These are phyloP conservation scores for Mortierella sp. DNA, from an alignment of 371 early-diverging fungal species.

Conservation along the genomic window DNA sequence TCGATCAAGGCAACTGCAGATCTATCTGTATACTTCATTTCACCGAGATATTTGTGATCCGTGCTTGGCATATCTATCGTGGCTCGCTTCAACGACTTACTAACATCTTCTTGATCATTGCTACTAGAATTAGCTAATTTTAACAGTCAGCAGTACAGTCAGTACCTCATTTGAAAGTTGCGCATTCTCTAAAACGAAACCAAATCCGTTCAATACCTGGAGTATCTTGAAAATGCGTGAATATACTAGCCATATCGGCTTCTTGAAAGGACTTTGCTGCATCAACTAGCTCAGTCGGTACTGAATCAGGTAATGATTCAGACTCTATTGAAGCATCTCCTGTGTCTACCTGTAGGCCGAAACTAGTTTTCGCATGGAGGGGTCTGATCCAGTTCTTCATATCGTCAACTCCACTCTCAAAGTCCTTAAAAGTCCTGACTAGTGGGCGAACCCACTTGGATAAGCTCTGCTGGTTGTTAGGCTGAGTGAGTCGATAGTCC, in stretches of 20 bases:
- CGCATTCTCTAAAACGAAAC: too few species aligned
- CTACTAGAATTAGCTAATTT: too few species aligned
- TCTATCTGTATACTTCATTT: neutral
- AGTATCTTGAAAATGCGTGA: too few species aligned
- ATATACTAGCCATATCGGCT: too few species aligned
- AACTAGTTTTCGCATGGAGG: neutral
- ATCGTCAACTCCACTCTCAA: constrained; percentile 57
- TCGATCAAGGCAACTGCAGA: neutral
- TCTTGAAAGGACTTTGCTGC: too few species aligned
- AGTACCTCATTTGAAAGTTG: too few species aligned
- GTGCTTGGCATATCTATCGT: neutral
- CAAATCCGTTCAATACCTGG: too few species aligned
- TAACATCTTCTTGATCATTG: too few species aligned
- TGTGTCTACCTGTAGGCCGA: neutral
- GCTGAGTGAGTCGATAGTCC: constrained; percentile 66
- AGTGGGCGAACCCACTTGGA: constrained; percentile 79
- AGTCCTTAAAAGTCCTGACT: constrained; percentile 46
- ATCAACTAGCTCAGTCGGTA: too few species aligned
- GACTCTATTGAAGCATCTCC: neutral
- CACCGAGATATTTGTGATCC: neutral
- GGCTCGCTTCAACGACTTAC: too few species aligned
- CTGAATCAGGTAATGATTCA: neutral
- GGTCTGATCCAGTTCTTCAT: constrained; percentile 52
- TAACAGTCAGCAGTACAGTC: too few species aligned
- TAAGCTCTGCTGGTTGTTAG: constrained; percentile 60